Evolutionary conservation across 169 alveolate species (phyloP).

Genomic region (Toxoplasma gondii): DNA sequence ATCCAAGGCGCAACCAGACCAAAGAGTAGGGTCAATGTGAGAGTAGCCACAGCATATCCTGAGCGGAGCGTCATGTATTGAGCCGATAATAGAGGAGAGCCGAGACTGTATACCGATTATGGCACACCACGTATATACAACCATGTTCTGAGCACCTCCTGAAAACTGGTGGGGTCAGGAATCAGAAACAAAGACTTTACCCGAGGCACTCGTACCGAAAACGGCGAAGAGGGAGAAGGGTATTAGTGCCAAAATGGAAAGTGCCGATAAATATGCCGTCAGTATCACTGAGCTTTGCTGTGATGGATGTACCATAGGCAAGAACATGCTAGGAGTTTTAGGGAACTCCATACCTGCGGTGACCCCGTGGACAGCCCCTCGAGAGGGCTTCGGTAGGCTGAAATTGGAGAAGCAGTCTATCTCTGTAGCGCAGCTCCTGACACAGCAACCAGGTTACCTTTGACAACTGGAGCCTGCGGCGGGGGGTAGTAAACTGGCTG

Average conservation of each 20-base stretch:
- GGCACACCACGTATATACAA: conserved; percentile 48
- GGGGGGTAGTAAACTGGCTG: conserved; percentile 16
- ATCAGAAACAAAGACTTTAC: background rate
- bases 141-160: conserved; percentile 39
- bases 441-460: background rate
- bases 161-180: background rate
- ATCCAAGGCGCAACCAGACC: conserved; percentile 1
- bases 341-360: conserved; percentile 26
- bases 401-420: background rate
- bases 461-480: background rate
- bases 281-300: conserved; percentile 44
- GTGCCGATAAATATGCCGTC: conserved; percentile 17
- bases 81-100: background rate
- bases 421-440: background rate
- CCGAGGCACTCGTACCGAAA: conserved; percentile 7
- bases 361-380: conserved; percentile 47
- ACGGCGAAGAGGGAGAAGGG: conserved; percentile 41
- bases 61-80: background rate
- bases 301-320: too few relatives aligned
- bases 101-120: background rate
- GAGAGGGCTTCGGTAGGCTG: conserved; percentile 39
- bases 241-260: conserved; percentile 3
- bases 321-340: background rate
- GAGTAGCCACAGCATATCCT: conserved; percentile 32
- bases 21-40: background rate